A percentile compares a stretch with the other conserved stretches of the same genome.
These are phyloP conservation scores for Lycium ferocissimum DNA, from an alignment of 257 asterid species.

Conservation along the genomic window DNA sequence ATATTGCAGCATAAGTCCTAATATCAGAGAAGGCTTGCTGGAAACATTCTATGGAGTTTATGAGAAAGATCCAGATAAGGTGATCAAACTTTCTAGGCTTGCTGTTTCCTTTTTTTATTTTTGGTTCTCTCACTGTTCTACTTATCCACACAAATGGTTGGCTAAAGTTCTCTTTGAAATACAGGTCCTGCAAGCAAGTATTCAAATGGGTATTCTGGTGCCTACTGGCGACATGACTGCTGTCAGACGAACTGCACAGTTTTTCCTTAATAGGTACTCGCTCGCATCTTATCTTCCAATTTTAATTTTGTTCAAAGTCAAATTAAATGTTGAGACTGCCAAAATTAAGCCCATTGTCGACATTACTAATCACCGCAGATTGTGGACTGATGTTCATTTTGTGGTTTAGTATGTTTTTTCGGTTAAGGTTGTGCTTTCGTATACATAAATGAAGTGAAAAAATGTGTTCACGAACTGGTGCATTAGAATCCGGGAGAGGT, in stretches of 20 bases:
- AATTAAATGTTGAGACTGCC: conserved; percentile 11
- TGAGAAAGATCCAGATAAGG: conserved; percentile 91
- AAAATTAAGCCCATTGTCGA: conserved; percentile 2
- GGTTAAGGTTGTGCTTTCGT: not conserved
- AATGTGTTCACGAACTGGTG: not conserved
- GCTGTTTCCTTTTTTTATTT: not conserved
- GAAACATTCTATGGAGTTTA: conserved; percentile 92
- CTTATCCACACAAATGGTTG: not conserved
- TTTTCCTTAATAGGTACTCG: conserved; percentile 83
- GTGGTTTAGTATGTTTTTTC: conserved; percentile 7
- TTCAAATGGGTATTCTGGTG: conserved; percentile 93
- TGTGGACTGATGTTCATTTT: conserved; percentile 10
- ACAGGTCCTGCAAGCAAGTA: conserved; percentile 87
- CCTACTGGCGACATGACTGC: conserved; percentile 97
- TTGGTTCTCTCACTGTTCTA: not conserved
- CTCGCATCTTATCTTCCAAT: conserved; percentile 19
- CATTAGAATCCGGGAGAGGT: not conserved
- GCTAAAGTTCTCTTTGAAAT: conserved; percentile 29
- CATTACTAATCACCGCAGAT: not conserved
- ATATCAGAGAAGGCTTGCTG: conserved; percentile 85
- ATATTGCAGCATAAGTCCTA: conserved; percentile 79
- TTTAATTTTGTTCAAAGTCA: conserved; percentile 6
- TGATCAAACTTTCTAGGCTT: conserved; percentile 35
- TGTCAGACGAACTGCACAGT: conserved; percentile 88
- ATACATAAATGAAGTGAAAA: not conserved